Percentiles rank a stretch among this genome's conserved stretches.
phyloP scores from a whole-genome alignment of 2,329 filamentous ascomycete species.

The Fusarium phyllophilum region DNA sequence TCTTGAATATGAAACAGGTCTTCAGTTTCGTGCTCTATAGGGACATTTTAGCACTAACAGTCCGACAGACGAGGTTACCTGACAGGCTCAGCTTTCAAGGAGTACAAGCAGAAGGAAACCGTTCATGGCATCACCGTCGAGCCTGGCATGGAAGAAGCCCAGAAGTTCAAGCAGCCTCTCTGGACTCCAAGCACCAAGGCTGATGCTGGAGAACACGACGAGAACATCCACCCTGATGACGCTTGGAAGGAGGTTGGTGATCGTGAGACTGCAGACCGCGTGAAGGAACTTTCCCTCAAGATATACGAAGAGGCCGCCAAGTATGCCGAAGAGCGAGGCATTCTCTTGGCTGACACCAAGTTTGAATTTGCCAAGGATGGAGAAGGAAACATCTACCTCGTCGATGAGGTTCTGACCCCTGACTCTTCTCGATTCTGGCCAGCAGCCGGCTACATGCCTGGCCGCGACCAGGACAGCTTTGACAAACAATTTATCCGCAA shows the following conservation, averaged over 20 bases:
- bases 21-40: neutral
- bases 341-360: slow-evolving; percentile 42
- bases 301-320: slow-evolving; percentile 42
- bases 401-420: slow-evolving; percentile 41
- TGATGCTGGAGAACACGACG: slow-evolving; percentile 78
- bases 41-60: neutral
- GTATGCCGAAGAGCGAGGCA: slow-evolving; percentile 40
- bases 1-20: neutral
- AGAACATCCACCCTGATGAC: slow-evolving; percentile 82
- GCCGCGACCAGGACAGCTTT: slow-evolving; percentile 81
- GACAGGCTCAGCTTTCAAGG: slow-evolving; percentile 84
- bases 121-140: slow-evolving; percentile 79
- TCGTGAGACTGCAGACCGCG: slow-evolving; percentile 43
- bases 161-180: slow-evolving; percentile 70
- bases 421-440: slow-evolving; percentile 89
- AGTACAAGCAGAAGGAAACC: slow-evolving; percentile 74
- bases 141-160: slow-evolving; percentile 72
- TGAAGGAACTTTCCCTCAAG: slow-evolving; percentile 42
- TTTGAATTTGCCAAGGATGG: slow-evolving; percentile 44
- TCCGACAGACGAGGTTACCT: slow-evolving; percentile 74
- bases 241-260: slow-evolving; percentile 56
- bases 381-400: slow-evolving; percentile 44
- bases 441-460: slow-evolving; percentile 66
- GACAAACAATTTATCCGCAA: slow-evolving; percentile 88
- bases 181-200: slow-evolving; percentile 88